Conservation (phyloP, 2,329 filamentous ascomycete species). For the Tolypocladium cylindrosporum region DNA sequence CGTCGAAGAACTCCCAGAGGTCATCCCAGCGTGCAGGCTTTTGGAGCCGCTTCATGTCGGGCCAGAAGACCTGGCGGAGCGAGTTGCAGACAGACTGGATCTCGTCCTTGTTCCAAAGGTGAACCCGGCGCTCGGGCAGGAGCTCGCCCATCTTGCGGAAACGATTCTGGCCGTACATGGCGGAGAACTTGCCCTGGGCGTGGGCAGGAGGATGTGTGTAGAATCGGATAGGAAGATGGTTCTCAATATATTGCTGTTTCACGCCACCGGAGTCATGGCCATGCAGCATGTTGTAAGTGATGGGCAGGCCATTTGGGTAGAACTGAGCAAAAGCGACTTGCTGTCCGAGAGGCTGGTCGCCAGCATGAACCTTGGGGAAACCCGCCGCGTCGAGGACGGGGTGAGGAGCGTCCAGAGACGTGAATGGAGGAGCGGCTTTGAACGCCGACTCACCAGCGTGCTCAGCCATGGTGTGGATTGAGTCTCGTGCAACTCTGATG, state of each 20-base stretch:
- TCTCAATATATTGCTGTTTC: constrained; percentile 22
- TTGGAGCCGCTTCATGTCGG: constrained; percentile 22
- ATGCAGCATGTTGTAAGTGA: constrained; percentile 22
- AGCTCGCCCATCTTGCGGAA: constrained; percentile 20
- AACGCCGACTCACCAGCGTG: background rate
- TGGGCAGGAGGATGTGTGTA: constrained; percentile 22
- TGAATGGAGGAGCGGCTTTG: constrained; percentile 1
- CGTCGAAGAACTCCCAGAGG: constrained; percentile 38
- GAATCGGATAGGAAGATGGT: constrained; percentile 24
- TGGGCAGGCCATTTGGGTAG: constrained; percentile 26
- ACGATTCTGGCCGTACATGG: constrained; percentile 14
- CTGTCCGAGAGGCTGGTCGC: constrained; percentile 12
- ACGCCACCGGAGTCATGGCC: constrained; percentile 12
- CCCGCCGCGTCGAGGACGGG: constrained; percentile 5
- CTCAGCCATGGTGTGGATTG: constrained; percentile 7
- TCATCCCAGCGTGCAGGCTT: constrained; percentile 24
- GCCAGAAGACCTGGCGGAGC: constrained; percentile 24
- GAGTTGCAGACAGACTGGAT: constrained; percentile 29
- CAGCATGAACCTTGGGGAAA: constrained; percentile 12
- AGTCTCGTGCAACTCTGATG: background rate
- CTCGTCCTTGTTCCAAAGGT: constrained; percentile 29
- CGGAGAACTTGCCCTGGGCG: constrained; percentile 29
- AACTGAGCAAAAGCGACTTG: constrained; percentile 16
- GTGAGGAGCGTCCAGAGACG: constrained; percentile 6
- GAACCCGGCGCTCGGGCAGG: constrained; percentile 15